Base-by-base conservation (phyloP, 2,329 filamentous ascomycete genomes). In the Epichloe coenophiala region DNA sequence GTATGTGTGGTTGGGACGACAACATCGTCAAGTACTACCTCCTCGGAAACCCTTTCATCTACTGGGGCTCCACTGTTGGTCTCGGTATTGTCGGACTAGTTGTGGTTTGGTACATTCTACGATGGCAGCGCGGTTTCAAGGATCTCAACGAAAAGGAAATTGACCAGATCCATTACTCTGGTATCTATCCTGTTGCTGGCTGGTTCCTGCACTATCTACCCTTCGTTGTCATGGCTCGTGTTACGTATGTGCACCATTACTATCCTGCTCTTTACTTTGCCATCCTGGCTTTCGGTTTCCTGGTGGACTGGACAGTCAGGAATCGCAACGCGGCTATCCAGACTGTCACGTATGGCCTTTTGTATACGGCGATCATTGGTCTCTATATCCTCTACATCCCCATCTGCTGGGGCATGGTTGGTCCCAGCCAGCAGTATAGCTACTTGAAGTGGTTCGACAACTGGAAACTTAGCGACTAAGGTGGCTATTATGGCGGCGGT, bases 241-340 rank as follows among this genome's bases (percentile, higher is more conserved):
- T 98, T 54, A 98, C 93, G 15, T 98, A 98, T 63, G 93, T 98
- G 50, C 93, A 98, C 68, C 93, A 98, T 73, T 98, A 98, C 75
- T 98, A 97, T 68, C 93, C 93, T 11, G 93, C 93, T 9, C 80
- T 98, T 12, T 98, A 97, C 74, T 98, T 97, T 67, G 90, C 93
- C 60, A 95, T 98, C 57, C 74, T 98, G 44, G 81, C 80, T 15
- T 81, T 90, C 55, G 91, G 90, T 49, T 98, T 98, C 76, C 78
- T 89, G 58, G 71, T 86, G 50, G 89, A 97, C 67, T 97, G 88
- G 83, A 74, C 83, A 55, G 80, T 88, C 45, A 77, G 83, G 57
- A 82, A 78, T 60, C 72, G 87, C 56, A 76, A 74, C 58, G 78
- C 78, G 62, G 71, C 67, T 41, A 61, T 88, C 33, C 82, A 87